Evolutionary conservation across 2,329 filamentous ascomycete genomes (phyloP), one percentile per base, ranked within the genome.

Genomic region (Fusarium buxicola): DNA sequence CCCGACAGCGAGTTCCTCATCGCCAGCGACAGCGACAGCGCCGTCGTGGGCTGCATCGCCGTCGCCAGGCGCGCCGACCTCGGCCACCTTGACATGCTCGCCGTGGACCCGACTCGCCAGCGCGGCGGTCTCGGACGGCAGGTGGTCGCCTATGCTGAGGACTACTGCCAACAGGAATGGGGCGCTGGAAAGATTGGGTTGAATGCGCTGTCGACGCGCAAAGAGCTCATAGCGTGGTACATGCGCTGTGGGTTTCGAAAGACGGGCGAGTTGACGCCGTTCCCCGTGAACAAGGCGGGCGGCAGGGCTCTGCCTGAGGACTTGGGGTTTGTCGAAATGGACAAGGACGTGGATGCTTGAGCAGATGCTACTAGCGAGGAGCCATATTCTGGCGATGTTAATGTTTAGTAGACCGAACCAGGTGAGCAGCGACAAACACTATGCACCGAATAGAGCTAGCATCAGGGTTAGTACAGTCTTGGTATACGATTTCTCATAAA

Each of bases 221-320:
- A 68, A 30, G 58, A 68, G 13, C 69, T 78, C 13, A 73, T 78
- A 21, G 53, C 58, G 31, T 78, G 77, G 77, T 78, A 78, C 52
- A 48, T 62, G 43, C 68, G 73, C n/a, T 61, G 66, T 12, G 77
- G 77, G 2, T 78, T 74, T 35, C 55, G 32, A 6, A 68, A 63
- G 60, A 78, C 75, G 7, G 78, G 78, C 1, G 71, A 75, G 46
- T 63, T 64, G 24, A 53, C 63, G 7, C 72, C 72, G 4, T 76
- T 80, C 45, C 75, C 75, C 7, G 59, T 66, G 25, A 64, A 73
- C 2, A 28, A 36, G 8, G 50, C 64, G 24, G 38, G 31, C 5
- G 65, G 56, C 3, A 15, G 48, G 44, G 49, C 15, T 1, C 25
- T 76, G 31, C 64, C 68, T 4, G 69, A 74, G 12, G 75, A 72